Percentiles rank a stretch among this genome's conserved stretches.
Evolutionary conservation across 306 rosid genomes (phyloP).

Genomic region (Lotus japonicus): DNA sequence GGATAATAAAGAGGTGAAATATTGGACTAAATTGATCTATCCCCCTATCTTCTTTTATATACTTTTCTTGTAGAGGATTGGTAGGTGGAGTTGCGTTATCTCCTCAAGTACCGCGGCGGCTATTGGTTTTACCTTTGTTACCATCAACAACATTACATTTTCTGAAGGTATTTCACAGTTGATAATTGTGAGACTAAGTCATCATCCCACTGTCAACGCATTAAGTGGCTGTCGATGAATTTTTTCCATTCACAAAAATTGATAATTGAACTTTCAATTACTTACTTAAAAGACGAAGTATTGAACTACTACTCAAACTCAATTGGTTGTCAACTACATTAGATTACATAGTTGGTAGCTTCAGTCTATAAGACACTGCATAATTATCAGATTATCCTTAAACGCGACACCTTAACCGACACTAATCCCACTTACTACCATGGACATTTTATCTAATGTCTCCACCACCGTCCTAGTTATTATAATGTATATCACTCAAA

Average conservation of each 20-base stretch:
- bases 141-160: too few relatives aligned
- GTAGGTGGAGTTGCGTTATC: not conserved
- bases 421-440: conserved; percentile 7
- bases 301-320: too few relatives aligned
- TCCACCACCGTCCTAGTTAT: conserved; percentile 5
- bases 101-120: not conserved
- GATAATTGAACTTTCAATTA: too few relatives aligned
- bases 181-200: too few relatives aligned
- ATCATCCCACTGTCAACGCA: too few relatives aligned
- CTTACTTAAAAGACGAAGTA: too few relatives aligned
- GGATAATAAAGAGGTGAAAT: not conserved
- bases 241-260: too few relatives aligned
- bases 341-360: not conserved
- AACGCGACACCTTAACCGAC: not conserved
- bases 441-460: not conserved
- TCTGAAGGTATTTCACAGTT: too few relatives aligned
- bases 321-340: too few relatives aligned
- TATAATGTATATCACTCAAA: not conserved
- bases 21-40: not conserved
- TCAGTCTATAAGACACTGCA: not conserved
- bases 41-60: not conserved
- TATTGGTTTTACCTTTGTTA: too few relatives aligned
- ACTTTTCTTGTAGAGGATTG: not conserved
- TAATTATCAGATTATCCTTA: not conserved
- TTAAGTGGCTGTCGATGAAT: too few relatives aligned